phyloP scores from a whole-genome alignment of 371 early-diverging fungal genomes.

The Syncephalastrum contaminatum region DNA sequence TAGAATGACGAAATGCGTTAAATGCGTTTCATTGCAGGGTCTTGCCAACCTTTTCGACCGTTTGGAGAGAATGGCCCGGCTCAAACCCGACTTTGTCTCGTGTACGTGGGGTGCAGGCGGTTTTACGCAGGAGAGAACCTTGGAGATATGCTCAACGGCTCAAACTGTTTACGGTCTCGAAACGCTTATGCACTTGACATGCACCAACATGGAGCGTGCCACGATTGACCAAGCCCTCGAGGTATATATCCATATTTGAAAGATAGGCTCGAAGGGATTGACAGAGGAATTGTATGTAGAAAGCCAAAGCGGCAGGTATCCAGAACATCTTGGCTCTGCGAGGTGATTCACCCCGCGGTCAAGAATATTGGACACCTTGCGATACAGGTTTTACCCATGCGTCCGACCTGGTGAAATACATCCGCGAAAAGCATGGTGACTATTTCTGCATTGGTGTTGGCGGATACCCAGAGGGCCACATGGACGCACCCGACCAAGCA shows the following conservation, averaged over 20 bases:
- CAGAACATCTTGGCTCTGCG: slow-evolving; percentile 94
- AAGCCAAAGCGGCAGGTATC: slow-evolving; percentile 86
- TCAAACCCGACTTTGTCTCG: slow-evolving; percentile 88
- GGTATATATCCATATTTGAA: slow-evolving; percentile 22
- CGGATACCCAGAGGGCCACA: slow-evolving; percentile 95
- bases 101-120: slow-evolving; percentile 98
- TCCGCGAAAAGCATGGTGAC: slow-evolving; percentile 83
- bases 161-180: slow-evolving; percentile 87
- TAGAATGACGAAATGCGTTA: no score
- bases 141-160: slow-evolving; percentile 80
- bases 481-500: slow-evolving; percentile 61
- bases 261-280: not conserved
- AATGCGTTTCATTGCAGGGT: slow-evolving; percentile 50
- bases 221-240: slow-evolving; percentile 81
- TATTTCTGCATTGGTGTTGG: slow-evolving; percentile 96
- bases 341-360: slow-evolving; percentile 84
- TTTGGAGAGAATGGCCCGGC: slow-evolving; percentile 82
- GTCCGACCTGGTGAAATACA: slow-evolving; percentile 89
- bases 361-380: slow-evolving; percentile 78
- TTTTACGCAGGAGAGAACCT: slow-evolving; percentile 81
- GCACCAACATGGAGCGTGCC: slow-evolving; percentile 93
- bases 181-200: slow-evolving; percentile 94
- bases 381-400: slow-evolving; percentile 85
- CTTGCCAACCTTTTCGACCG: slow-evolving; percentile 90
- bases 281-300: slow-evolving; percentile 33